These are phyloP conservation scores for Pythium guiyangense DNA, from an alignment of 352 stramenopile species.

Conservation along the genomic window DNA sequence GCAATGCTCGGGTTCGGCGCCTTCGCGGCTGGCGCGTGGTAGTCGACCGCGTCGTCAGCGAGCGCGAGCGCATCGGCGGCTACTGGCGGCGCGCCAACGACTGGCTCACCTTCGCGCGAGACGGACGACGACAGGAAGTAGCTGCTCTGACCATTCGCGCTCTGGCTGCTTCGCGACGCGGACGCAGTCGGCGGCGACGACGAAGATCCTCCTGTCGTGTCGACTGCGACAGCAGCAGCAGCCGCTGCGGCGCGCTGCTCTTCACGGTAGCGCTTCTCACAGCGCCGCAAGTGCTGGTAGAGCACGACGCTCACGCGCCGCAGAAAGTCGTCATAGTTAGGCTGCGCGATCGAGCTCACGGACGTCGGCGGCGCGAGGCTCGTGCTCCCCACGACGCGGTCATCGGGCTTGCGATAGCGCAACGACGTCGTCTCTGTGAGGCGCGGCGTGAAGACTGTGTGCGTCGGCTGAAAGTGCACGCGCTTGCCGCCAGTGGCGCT, in stretches of 20 bases:
- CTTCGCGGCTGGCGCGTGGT: neutral
- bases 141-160: slow-evolving; percentile 11
- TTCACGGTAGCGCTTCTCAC: slow-evolving; percentile 76
- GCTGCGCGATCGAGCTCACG: slow-evolving; percentile 78
- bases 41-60: slow-evolving; percentile 14
- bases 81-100: neutral
- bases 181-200: neutral
- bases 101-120: slow-evolving; percentile 7
- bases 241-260: slow-evolving; percentile 28
- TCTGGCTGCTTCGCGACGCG: neutral
- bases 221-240: neutral
- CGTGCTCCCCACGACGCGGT: slow-evolving; percentile 56
- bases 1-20: slow-evolving; percentile 29
- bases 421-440: slow-evolving; percentile 62
- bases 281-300: slow-evolving; percentile 86
- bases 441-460: slow-evolving; percentile 81
- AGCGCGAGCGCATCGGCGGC: slow-evolving; percentile 10
- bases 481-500: slow-evolving; percentile 26
- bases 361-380: slow-evolving; percentile 65
- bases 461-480: slow-evolving; percentile 83
- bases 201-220: neutral
- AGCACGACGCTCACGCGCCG: slow-evolving; percentile 85
- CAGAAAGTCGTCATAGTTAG: slow-evolving; percentile 90
- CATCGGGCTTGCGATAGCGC: slow-evolving; percentile 77
- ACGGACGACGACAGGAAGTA: slow-evolving; percentile 8